phyloP scores from a whole-genome alignment of 768 basidiomycete species.

The Tylopilus sp. region DNA sequence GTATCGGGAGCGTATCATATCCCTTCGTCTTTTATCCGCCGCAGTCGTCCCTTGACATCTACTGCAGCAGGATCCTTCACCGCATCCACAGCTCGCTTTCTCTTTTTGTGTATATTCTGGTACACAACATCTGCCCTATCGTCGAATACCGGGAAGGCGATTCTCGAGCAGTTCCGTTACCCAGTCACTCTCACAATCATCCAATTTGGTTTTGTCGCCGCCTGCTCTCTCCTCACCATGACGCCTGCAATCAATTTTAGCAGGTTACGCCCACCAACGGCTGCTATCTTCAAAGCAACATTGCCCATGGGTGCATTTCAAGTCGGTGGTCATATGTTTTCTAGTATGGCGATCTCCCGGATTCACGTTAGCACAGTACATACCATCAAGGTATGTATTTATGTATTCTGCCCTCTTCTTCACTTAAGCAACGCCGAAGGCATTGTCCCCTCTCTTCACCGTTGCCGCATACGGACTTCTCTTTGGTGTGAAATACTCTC shows the following conservation, averaged over 20 bases:
- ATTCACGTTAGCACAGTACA: constrained; percentile 98
- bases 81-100: constrained; percentile 49
- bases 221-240: constrained; percentile 84
- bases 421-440: constrained; percentile 46
- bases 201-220: constrained; percentile 93
- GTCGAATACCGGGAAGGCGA: constrained; percentile 94
- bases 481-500: constrained; percentile 91
- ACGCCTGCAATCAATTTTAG: constrained; percentile 66
- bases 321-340: constrained; percentile 96
- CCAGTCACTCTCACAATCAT: constrained; percentile 97
- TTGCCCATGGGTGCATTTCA: constrained; percentile 97
- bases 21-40: constrained; percentile 26
- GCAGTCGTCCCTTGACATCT: constrained; percentile 20
- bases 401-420: neutral
- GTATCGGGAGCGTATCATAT: constrained; percentile 12
- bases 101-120: constrained; percentile 86
- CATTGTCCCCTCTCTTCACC: constrained; percentile 94
- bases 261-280: constrained; percentile 66
- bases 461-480: constrained; percentile 92
- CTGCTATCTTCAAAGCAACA: constrained; percentile 70
- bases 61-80: constrained; percentile 13
- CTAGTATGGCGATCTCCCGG: constrained; percentile 93
- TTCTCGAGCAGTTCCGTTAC: constrained; percentile 88
- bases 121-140: constrained; percentile 91
- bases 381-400: constrained; percentile 84